Percentiles rank a stretch among this genome's conserved stretches.
These are phyloP conservation scores for Fusarium musae DNA, from an alignment of 2,329 filamentous ascomycete species.

Conservation along the genomic window DNA sequence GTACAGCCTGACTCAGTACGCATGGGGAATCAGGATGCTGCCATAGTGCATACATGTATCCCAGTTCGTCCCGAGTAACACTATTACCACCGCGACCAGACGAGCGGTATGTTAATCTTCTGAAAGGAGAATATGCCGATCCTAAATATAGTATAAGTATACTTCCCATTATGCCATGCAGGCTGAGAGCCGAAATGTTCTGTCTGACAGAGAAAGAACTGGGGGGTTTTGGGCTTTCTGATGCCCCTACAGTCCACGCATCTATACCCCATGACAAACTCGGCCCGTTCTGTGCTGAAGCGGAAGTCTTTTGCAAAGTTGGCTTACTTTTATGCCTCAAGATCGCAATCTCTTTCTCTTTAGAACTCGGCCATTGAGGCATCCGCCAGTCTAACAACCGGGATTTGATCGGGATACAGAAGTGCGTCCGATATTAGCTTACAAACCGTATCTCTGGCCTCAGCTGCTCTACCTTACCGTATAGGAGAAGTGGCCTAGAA, in stretches of 20 bases:
- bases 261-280: not conserved
- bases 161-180: rapidly evolving
- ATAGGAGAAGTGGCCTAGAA: not conserved
- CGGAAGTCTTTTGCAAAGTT: rapidly evolving
- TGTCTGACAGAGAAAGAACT: not conserved
- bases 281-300: not conserved
- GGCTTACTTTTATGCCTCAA: not conserved
- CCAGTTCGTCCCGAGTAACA: not conserved
- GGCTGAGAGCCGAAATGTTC: rapidly evolving
- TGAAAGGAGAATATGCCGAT: rapidly evolving
- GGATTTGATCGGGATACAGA: not conserved
- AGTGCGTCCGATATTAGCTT: not conserved
- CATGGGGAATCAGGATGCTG: rapidly evolving
- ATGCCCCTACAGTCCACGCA: not conserved
- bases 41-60: rapidly evolving
- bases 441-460: not conserved
- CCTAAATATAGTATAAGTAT: rapidly evolving
- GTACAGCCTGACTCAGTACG: not conserved
- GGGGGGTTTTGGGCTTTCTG: rapidly evolving
- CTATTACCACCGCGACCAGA: rapidly evolving
- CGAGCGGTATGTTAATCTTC: not conserved
- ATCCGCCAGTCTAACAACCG: not conserved
- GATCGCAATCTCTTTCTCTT: not conserved
- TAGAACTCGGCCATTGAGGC: not conserved
- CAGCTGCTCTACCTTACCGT: not conserved